A percentile compares a stretch with the other conserved stretches of the same genome.
Evolutionary conservation across 1,284 basidiomycete genomes (phyloP).

Genomic region (Grifola frondosa): DNA sequence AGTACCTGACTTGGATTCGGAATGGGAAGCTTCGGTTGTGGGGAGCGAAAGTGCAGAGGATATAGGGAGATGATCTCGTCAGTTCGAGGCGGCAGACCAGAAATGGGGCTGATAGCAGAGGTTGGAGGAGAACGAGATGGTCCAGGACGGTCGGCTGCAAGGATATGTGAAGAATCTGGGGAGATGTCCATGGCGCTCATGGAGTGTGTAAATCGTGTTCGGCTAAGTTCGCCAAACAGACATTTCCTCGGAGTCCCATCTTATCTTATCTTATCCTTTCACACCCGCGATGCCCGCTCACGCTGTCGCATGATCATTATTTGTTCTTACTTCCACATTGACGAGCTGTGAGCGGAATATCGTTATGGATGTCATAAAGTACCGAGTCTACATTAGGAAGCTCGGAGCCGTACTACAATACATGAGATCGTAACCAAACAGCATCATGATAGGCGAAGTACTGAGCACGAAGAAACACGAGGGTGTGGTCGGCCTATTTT

Average conservation of each 20-base stretch:
- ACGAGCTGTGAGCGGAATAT: too few relatives aligned
- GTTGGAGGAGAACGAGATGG: slow-evolving; percentile 9
- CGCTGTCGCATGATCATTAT: too few relatives aligned
- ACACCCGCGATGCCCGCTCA: too few relatives aligned
- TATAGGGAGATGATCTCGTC: slow-evolving; percentile 7
- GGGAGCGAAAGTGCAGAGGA: slow-evolving; percentile 10
- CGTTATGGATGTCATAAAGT: too few relatives aligned
- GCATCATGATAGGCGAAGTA: too few relatives aligned
- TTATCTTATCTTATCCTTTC: slow-evolving; percentile 25
- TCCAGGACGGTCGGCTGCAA: slow-evolving; percentile 10
- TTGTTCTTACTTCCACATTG: too few relatives aligned
- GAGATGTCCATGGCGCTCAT: too few relatives aligned
- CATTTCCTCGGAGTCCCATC: background rate
- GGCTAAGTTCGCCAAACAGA: slow-evolving; percentile 11
- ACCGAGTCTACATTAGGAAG: too few relatives aligned
- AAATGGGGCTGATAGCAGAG: slow-evolving; percentile 5
- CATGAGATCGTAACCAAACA: too few relatives aligned
- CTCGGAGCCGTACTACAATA: too few relatives aligned
- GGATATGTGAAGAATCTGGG: slow-evolving; percentile 13
- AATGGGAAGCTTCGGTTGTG: slow-evolving; percentile 15
- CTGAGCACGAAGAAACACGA: too few relatives aligned
- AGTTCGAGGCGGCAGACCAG: slow-evolving; percentile 3
- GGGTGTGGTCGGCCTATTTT: too few relatives aligned
- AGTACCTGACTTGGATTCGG: slow-evolving; percentile 17
- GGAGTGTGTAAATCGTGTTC: slow-evolving; percentile 15